Conservation (phyloP, 768 basidiomycete genomes). For the Trametes villosa region DNA sequence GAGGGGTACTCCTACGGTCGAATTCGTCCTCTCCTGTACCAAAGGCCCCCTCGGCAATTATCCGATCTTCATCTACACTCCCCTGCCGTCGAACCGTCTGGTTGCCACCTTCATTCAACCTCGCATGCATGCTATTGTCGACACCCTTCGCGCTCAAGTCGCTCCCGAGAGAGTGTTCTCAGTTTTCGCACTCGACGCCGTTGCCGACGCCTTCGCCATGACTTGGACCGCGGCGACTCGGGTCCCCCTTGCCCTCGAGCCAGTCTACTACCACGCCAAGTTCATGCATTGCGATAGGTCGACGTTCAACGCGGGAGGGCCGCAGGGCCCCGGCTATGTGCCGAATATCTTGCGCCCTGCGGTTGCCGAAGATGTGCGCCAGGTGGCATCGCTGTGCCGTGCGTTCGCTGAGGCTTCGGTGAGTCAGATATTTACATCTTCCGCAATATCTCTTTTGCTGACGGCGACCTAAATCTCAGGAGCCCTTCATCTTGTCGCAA, state of each 20-base stretch:
- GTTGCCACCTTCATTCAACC: conserved; percentile 40
- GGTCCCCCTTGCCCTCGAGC: conserved; percentile 39
- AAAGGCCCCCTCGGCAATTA: conserved; percentile 58
- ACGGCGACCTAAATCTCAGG: conserved; percentile 37
- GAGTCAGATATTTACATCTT: conserved; percentile 28
- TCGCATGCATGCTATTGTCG: conserved; percentile 48
- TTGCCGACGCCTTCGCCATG: conserved; percentile 50
- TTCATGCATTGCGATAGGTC: conserved; percentile 56
- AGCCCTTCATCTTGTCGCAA: conserved; percentile 55
- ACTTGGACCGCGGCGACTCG: conserved; percentile 54
- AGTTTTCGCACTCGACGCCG: conserved; percentile 57
- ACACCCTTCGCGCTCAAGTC: conserved; percentile 41
- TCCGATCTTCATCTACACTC: conserved; percentile 64
- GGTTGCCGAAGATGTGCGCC: conserved; percentile 32
- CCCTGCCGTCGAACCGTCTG: conserved; percentile 35
- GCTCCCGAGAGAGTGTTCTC: conserved; percentile 58
- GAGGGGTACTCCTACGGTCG: conserved; percentile 32
- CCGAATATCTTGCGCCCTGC: conserved; percentile 51
- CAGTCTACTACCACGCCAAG: conserved; percentile 64
- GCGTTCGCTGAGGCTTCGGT: conserved; percentile 65
- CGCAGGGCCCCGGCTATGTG: conserved; percentile 18
- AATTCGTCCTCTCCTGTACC: conserved; percentile 65
- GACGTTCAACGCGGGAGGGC: conserved; percentile 34
- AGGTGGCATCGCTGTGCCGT: conserved; percentile 53
- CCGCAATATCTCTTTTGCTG: neutral